Conservation (phyloP, 768 basidiomycete species). For the Macrolepiota fuliginosa region DNA sequence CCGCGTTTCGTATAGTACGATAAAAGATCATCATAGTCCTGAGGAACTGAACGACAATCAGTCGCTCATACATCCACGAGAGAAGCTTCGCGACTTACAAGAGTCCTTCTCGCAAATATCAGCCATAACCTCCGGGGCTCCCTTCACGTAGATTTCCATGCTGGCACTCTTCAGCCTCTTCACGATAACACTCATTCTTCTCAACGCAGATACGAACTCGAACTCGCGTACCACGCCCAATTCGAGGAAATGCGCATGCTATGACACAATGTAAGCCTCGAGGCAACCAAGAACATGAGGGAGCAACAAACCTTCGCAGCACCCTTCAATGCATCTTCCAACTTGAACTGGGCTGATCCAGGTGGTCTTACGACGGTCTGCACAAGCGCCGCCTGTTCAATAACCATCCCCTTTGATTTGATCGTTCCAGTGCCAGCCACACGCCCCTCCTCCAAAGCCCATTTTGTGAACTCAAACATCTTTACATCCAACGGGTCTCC, state of each 20-base stretch:
- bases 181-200: slow-evolving; percentile 97
- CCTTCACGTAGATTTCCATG: slow-evolving; percentile 99
- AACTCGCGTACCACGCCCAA: slow-evolving; percentile 94
- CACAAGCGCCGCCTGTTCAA: slow-evolving; percentile 84
- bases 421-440: slow-evolving; percentile 68
- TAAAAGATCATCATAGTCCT: slow-evolving; percentile 93
- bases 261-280: neutral
- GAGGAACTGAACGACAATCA: slow-evolving; percentile 62
- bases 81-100: slow-evolving; percentile 50
- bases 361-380: slow-evolving; percentile 96
- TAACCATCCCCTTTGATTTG: slow-evolving; percentile 56
- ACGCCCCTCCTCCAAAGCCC: slow-evolving; percentile 93
- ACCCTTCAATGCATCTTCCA: slow-evolving; percentile 92
- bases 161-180: slow-evolving; percentile 90
- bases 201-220: slow-evolving; percentile 90
- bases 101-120: slow-evolving; percentile 92
- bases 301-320: slow-evolving; percentile 58
- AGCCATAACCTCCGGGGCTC: slow-evolving; percentile 97
- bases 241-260: slow-evolving; percentile 98
- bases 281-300: neutral
- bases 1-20: slow-evolving; percentile 97
- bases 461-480: slow-evolving; percentile 97
- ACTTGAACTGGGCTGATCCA: slow-evolving; percentile 83
- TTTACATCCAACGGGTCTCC: slow-evolving; percentile 96
- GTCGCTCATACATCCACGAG: neutral